Conservation (phyloP, 2,329 filamentous ascomycete species). For the Cytospora mali region DNA sequence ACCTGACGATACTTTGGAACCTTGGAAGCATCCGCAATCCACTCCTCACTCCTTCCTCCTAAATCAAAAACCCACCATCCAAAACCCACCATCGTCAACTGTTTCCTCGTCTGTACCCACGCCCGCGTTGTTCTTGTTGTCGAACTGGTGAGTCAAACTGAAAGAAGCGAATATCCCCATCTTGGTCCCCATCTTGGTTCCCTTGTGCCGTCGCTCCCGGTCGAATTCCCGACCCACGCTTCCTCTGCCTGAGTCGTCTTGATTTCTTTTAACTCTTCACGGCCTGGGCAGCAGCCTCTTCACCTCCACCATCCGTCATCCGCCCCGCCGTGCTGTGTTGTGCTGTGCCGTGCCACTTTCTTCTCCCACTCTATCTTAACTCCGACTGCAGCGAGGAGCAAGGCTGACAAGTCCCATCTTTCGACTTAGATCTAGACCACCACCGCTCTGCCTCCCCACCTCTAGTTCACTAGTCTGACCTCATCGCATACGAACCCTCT, state of each 20-base stretch:
- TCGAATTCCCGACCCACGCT: constrained; percentile 17
- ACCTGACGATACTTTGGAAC: not conserved
- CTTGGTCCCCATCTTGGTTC: constrained; percentile 8
- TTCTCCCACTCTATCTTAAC: constrained; percentile 16
- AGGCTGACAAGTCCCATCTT: constrained; percentile 21
- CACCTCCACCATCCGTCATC: constrained; percentile 25
- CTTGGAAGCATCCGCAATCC: not conserved
- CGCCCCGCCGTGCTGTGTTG: constrained; percentile 23
- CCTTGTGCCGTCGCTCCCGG: constrained; percentile 5
- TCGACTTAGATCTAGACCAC: constrained; percentile 19
- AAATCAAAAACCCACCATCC: not conserved
- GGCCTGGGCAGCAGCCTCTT: constrained; percentile 14
- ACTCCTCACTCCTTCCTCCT: too few relatives aligned
- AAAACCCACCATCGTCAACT: not conserved
- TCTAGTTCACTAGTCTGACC: constrained; percentile 13
- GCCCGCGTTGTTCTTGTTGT: not conserved
- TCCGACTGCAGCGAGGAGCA: constrained; percentile 8
- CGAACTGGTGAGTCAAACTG: not conserved
- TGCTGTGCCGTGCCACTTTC: constrained; percentile 16
- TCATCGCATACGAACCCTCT: constrained; percentile 18
- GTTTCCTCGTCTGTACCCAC: too few relatives aligned
- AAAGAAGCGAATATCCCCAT: not conserved
- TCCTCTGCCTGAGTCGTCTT: not conserved
- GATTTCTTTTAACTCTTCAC: not conserved
- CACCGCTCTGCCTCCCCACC: constrained; percentile 15